Conservation (phyloP, 2,329 filamentous ascomycete genomes). For the Fusarium abutilonis region DNA sequence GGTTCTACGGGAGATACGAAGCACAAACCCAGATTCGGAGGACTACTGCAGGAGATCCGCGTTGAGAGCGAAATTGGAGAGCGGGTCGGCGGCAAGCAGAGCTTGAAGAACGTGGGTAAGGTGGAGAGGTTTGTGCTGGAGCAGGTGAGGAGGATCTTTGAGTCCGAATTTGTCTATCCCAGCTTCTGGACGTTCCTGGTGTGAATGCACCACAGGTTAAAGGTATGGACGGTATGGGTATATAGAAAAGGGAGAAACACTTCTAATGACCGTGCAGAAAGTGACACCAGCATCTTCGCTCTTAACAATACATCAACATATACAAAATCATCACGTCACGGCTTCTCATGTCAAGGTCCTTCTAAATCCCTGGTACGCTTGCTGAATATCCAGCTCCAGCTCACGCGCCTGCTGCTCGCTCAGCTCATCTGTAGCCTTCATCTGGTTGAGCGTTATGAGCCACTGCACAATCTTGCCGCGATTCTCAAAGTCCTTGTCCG, state of each 20-base stretch:
- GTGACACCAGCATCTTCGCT: slow-evolving; percentile 23
- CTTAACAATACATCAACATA: slow-evolving; percentile 9
- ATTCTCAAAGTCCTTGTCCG: slow-evolving; percentile 92
- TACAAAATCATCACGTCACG: slow-evolving; percentile 4
- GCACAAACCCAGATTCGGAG: slow-evolving; percentile 64
- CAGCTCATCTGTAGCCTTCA: slow-evolving; percentile 93
- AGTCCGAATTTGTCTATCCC: slow-evolving; percentile 98
- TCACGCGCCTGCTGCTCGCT: slow-evolving; percentile 88
- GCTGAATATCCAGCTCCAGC: slow-evolving; percentile 91
- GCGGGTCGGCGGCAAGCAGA: slow-evolving; percentile 90
- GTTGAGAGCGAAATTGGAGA: slow-evolving; percentile 98
- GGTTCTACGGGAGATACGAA: slow-evolving; percentile 28
- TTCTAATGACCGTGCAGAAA: slow-evolving; percentile 12
- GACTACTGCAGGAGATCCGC: slow-evolving; percentile 88
- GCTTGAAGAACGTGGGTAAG: slow-evolving; percentile 97
- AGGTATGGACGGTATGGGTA: slow-evolving; percentile 32
- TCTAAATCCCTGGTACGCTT: slow-evolving; percentile 95
- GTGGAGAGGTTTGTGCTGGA: slow-evolving; percentile 97
- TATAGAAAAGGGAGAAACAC: slow-evolving; percentile 29
- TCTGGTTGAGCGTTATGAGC: slow-evolving; percentile 96
- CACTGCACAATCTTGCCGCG: slow-evolving; percentile 98
- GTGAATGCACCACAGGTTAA: slow-evolving; percentile 51
- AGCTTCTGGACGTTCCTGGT: slow-evolving; percentile 98
- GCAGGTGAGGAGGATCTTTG: slow-evolving; percentile 95
- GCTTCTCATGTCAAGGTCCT: slow-evolving; percentile 68